Conservation (phyloP, 768 basidiomycete species). For the Guyanaporus albipodus region DNA sequence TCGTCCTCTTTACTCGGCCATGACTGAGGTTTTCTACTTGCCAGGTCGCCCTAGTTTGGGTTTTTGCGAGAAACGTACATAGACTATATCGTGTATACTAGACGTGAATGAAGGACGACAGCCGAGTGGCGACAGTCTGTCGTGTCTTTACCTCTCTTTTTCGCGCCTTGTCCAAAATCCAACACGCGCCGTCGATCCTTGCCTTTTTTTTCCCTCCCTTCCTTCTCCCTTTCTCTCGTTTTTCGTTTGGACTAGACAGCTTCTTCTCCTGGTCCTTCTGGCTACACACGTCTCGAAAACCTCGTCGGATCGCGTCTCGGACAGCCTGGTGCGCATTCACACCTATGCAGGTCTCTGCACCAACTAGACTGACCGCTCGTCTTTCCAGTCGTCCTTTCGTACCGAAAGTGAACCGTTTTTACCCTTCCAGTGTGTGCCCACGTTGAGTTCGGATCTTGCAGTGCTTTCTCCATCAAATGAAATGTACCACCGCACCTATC, state of each 20-base stretch:
- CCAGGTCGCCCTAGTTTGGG: too few species aligned
- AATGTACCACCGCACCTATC: constrained; percentile 62
- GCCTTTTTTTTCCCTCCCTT: too few species aligned
- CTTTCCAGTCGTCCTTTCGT: not conserved
- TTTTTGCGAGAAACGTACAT: too few species aligned
- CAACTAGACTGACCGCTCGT: not conserved
- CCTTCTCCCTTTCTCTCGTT: not conserved
- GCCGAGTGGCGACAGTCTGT: constrained; percentile 17
- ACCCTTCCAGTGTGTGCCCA: not conserved
- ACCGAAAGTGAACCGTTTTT: constrained; percentile 21
- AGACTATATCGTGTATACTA: too few species aligned
- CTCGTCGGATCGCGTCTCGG: constrained; percentile 9
- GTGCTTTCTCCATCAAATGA: constrained; percentile 39
- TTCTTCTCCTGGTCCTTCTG: too few species aligned
- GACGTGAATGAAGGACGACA: too few species aligned
- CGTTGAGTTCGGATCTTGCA: constrained; percentile 18
- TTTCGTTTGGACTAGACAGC: too few species aligned
- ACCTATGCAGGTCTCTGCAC: not conserved
- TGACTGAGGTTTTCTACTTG: constrained; percentile 7
- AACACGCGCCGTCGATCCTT: constrained; percentile 5
- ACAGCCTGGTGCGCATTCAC: too few species aligned
- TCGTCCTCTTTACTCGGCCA: not conserved
- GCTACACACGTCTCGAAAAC: too few species aligned
- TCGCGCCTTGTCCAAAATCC: constrained; percentile 7
- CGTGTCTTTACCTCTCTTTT: constrained; percentile 4